A percentile compares a stretch with the other conserved stretches of the same genome.
These are phyloP conservation scores for Pisolithus orientalis DNA, from an alignment of 768 basidiomycete species.

Conservation along the genomic window DNA sequence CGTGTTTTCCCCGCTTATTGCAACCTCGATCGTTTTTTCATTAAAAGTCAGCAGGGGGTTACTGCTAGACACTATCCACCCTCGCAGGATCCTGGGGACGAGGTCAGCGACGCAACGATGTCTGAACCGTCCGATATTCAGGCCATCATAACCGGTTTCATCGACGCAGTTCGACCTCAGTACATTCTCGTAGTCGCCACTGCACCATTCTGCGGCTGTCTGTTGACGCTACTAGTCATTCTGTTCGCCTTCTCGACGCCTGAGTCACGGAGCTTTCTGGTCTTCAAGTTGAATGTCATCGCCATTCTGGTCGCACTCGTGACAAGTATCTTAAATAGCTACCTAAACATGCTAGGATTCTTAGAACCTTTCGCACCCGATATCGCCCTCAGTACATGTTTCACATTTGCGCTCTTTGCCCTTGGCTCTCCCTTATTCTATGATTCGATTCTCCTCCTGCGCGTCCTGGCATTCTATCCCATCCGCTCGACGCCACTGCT, in stretches of 20 bases:
- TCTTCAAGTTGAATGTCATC: slow-evolving; percentile 22
- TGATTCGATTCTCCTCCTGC: slow-evolving; percentile 33
- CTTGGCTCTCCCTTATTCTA: neutral
- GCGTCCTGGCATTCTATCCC: slow-evolving; percentile 32
- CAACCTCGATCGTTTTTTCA: neutral
- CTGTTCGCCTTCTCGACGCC: slow-evolving; percentile 22
- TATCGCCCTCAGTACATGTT: neutral
- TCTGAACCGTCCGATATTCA: neutral
- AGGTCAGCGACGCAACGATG: neutral
- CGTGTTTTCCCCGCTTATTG: too few relatives aligned
- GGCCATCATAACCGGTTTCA: neutral
- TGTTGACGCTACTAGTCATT: slow-evolving; percentile 5
- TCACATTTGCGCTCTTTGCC: neutral
- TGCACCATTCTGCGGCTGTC: neutral
- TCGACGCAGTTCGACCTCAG: neutral
- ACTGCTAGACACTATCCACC: neutral
- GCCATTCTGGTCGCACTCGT: slow-evolving; percentile 12
- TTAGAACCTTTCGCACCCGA: neutral
- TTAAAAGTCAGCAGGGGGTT: neutral
- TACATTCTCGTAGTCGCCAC: neutral
- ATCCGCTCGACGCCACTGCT: slow-evolving; percentile 9
- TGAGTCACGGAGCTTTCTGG: slow-evolving; percentile 10
- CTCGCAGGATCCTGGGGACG: neutral
- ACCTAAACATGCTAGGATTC: neutral
- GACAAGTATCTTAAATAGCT: neutral